Evolutionary conservation across 2,329 filamentous ascomycete genomes (phyloP).

Genomic region (Bipolaris victoriae): DNA sequence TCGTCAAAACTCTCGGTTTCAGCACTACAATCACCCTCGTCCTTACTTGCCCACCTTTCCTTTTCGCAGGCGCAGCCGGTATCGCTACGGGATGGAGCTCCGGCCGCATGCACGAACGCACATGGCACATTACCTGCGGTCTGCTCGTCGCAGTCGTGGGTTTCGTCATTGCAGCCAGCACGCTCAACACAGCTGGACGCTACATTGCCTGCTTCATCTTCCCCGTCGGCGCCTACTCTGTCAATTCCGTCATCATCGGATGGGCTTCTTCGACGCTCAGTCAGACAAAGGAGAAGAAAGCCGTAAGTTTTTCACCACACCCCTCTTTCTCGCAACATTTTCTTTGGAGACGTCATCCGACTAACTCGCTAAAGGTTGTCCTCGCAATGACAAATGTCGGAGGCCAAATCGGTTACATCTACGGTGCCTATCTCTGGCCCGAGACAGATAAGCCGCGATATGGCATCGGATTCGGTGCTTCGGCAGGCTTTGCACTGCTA

Average conservation of each 20-base stretch:
- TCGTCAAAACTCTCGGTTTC: constrained; percentile 49
- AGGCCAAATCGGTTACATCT: constrained; percentile 40
- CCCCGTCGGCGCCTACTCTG: constrained; percentile 38
- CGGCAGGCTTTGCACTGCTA: constrained; percentile 34
- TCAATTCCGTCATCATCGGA: constrained; percentile 41
- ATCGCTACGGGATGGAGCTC: constrained; percentile 59
- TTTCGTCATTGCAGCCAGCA: constrained; percentile 47
- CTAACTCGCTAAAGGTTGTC: constrained; percentile 26
- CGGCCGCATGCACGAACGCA: constrained; percentile 57
- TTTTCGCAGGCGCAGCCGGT: constrained; percentile 54
- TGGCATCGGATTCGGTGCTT: constrained; percentile 39
- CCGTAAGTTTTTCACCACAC: constrained; percentile 13
- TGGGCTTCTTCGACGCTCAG: constrained; percentile 38
- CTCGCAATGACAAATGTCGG: constrained; percentile 40
- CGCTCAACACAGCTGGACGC: constrained; percentile 35
- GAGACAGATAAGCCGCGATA: constrained; percentile 32
- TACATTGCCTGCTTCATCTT: constrained; percentile 43
- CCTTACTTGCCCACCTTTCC: constrained; percentile 56
- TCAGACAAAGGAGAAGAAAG: constrained; percentile 42
- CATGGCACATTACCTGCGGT: constrained; percentile 57
- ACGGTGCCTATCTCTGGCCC: constrained; percentile 39
- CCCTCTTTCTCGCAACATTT: neutral
- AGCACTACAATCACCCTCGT: constrained; percentile 45
- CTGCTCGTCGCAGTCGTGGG: constrained; percentile 52
- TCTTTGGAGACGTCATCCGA: neutral